phyloP scores from a whole-genome alignment of 805 yeast genomes.

The Saccharomycopsis babjevae region DNA sequence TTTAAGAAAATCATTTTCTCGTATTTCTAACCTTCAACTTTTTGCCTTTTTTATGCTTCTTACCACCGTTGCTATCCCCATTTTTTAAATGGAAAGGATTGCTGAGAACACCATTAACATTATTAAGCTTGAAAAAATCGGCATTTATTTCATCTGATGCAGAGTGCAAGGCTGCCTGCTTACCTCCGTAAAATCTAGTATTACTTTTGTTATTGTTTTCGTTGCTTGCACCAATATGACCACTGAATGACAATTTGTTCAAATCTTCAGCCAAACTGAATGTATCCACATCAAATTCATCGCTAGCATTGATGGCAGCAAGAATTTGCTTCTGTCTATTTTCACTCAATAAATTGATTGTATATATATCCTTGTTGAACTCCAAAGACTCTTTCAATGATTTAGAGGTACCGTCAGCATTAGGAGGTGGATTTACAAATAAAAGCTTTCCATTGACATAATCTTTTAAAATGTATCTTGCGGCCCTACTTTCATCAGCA shows the following conservation, averaged over 20 bases:
- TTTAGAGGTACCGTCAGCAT: constrained; percentile 43
- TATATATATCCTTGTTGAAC: constrained; percentile 71
- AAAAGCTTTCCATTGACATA: constrained; percentile 87
- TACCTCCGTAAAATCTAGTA: constrained; percentile 63
- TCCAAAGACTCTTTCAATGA: constrained; percentile 42
- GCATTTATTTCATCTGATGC: constrained; percentile 77
- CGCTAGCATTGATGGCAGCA: constrained; percentile 40
- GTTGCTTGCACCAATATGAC: constrained; percentile 52
- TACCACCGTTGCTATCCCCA: constrained; percentile 24
- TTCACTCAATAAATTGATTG: constrained; percentile 55
- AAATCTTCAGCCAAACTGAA: constrained; percentile 64
- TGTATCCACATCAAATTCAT: constrained; percentile 35
- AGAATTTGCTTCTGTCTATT: constrained; percentile 63
- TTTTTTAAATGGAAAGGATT: constrained; percentile 63
- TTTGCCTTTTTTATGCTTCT: constrained; percentile 58
- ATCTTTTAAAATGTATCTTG: constrained; percentile 86
- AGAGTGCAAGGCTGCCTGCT: constrained; percentile 66
- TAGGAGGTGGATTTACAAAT: constrained; percentile 84
- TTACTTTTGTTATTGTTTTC: constrained; percentile 32
- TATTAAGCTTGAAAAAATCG: constrained; percentile 70
- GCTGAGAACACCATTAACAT: constrained; percentile 50
- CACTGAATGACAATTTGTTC: constrained; percentile 64
- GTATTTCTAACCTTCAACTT: constrained; percentile 31
- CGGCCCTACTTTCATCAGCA: constrained; percentile 93
- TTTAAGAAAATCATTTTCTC: not conserved